A percentile compares a stretch with the other conserved stretches of the same genome.
These are phyloP conservation scores for Pseudogymnoascus sp. DNA, from an alignment of 2,329 filamentous ascomycete species.

Conservation along the genomic window DNA sequence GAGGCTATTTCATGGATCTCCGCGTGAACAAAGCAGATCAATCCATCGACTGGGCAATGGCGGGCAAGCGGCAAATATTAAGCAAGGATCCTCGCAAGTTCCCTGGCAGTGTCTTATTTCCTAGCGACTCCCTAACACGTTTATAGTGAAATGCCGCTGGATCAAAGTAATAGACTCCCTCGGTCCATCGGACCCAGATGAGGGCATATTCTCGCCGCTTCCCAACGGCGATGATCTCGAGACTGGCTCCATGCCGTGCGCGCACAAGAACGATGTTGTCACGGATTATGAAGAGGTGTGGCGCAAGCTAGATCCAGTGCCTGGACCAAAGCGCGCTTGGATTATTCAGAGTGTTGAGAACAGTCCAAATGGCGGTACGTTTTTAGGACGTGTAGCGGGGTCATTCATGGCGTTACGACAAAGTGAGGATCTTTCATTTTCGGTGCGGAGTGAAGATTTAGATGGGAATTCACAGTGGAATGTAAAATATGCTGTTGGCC, in stretches of 20 bases:
- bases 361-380: slow-evolving; percentile 8
- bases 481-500: slow-evolving; percentile 15
- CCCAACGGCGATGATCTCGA: slow-evolving; percentile 36
- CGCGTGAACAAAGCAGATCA: slow-evolving; percentile 31
- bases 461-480: slow-evolving; percentile 14
- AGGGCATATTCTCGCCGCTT: slow-evolving; percentile 31
- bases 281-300: slow-evolving; percentile 22
- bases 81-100: slow-evolving; percentile 30
- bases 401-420: slow-evolving; percentile 16
- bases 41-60: slow-evolving; percentile 37
- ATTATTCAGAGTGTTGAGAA: slow-evolving; percentile 16
- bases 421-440: slow-evolving; percentile 11
- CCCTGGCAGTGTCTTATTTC: background rate
- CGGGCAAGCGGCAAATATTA: slow-evolving; percentile 34
- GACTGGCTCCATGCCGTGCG: slow-evolving; percentile 32
- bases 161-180: slow-evolving; percentile 34
- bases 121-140: background rate
- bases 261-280: slow-evolving; percentile 28
- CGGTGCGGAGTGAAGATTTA: slow-evolving; percentile 17
- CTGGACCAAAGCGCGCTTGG: slow-evolving; percentile 14
- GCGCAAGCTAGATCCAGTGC: slow-evolving; percentile 12
- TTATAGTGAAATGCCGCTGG: slow-evolving; percentile 30
- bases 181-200: slow-evolving; percentile 29
- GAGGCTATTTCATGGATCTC: slow-evolving; percentile 37
- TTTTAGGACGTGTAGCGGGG: slow-evolving; percentile 17